These are phyloP conservation scores for Euryodendron excelsum DNA, from an alignment of 148 eudicot genomes.

Conservation along the genomic window DNA sequence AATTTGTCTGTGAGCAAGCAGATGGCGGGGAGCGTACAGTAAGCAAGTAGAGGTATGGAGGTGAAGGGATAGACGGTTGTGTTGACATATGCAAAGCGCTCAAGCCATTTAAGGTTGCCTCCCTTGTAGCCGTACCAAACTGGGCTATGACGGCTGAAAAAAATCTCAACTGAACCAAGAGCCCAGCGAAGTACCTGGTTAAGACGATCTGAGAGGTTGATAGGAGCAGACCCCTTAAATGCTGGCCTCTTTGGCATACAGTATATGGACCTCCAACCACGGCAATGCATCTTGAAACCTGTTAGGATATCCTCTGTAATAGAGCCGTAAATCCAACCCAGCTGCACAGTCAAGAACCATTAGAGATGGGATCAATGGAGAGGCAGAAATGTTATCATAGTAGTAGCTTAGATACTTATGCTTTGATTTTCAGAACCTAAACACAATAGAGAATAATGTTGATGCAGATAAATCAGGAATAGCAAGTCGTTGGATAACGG, in stretches of 20 bases:
- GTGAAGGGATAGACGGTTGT: constrained; percentile 97
- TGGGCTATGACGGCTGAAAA: constrained; percentile 96
- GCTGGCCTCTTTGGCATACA: constrained; percentile 94
- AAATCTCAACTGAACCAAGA: constrained; percentile 96
- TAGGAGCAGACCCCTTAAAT: constrained; percentile 95
- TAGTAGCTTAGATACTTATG: neutral
- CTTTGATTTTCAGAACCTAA: neutral
- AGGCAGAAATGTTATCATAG: neutral
- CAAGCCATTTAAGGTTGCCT: constrained; percentile 91
- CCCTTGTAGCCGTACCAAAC: constrained; percentile 79
- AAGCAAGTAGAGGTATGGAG: constrained; percentile 89
- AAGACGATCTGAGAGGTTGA: constrained; percentile 94
- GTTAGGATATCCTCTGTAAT: constrained; percentile 97
- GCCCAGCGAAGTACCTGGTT: constrained; percentile 99
- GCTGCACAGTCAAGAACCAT: constrained; percentile 46
- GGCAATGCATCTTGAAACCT: constrained; percentile 99
- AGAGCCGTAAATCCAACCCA: constrained; percentile 99
- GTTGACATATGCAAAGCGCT: constrained; percentile 87
- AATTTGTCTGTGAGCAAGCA: constrained; percentile 97
- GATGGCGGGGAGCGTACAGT: constrained; percentile 89
- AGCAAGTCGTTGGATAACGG: neutral
- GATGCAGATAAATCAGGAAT: constrained; percentile 2
- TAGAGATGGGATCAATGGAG: neutral
- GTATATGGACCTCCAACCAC: constrained; percentile 98
- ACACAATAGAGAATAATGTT: neutral